Base-by-base conservation (phyloP, 2,329 filamentous ascomycete species). In the Colletotrichum tropicicola region DNA sequence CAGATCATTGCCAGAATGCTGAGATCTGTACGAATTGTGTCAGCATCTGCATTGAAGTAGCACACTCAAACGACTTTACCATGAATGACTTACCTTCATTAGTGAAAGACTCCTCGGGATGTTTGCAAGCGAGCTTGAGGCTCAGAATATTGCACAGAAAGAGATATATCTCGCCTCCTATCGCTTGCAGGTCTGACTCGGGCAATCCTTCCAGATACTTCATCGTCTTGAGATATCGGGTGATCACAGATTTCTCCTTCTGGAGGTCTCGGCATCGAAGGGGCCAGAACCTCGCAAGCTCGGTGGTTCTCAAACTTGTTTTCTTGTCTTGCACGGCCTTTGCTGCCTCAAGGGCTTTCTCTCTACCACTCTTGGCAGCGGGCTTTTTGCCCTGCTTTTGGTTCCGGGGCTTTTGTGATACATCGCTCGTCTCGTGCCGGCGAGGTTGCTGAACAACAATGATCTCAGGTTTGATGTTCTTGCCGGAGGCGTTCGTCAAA, bases 401-500 rank as follows among this genome's bases (percentile, higher is more conserved):
- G 30, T 2, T 39, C 2, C 23, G 37, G 10, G 6, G 13, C 23
- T 35, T 35, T n/a, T n/a, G n/a, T n/a, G n/a, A n/a, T n/a, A 43
- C n/a, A 7, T 6, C 2, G n/a, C 10, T 9, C 27, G 25, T 23
- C 7, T 9, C 9, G 8, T 7, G 17, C 9, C 6, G 21, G 13
- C 54, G 68, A 62, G 10, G 64, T 61, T 68, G n/a, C n/a, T 70
- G 65, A 19, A 86, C 82, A 2, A 90, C 84, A 51, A 93, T 85
- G 4, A 81, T 86, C 72, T 92, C 89, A 0, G 89, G 89, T 23
- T 90, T 82, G 5, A 92, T 81, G 3, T 79, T 79, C 68, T 88
- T 91, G 3, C 89, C 90, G 2, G 83, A 80, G 0, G 87, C 81
- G 60, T 89, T 90, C 0, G 89, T 91, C 48, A 93, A 79, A 74